These are phyloP conservation scores for Lactifluus piperatus DNA, from an alignment of 768 basidiomycete genomes.

Conservation along the genomic window DNA sequence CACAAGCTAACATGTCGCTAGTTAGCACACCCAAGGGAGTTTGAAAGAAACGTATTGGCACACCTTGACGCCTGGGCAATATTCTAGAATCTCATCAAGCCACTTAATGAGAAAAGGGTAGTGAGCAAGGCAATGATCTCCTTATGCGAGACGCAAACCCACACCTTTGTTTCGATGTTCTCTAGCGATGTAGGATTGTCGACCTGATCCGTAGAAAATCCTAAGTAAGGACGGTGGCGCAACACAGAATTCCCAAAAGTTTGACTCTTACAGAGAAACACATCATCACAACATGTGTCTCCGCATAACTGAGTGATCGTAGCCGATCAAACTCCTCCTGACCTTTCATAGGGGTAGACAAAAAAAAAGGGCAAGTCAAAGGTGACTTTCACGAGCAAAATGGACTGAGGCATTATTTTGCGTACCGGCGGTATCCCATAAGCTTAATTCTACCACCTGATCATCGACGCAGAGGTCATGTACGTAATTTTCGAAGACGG, in stretches of 20 bases:
- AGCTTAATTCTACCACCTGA: slow-evolving; percentile 77
- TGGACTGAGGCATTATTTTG: not conserved
- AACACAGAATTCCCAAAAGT: not conserved
- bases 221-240: slow-evolving; percentile 13
- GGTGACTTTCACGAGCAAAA: not conserved
- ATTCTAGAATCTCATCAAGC: slow-evolving; percentile 87
- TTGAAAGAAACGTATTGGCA: slow-evolving; percentile 20
- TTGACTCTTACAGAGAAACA: slow-evolving; percentile 74
- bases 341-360: slow-evolving; percentile 46
- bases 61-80: slow-evolving; percentile 94
- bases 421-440: slow-evolving; percentile 97
- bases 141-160: slow-evolving; percentile 1
- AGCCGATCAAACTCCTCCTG: slow-evolving; percentile 95
- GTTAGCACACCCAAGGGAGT: not conserved
- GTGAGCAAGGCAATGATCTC: not conserved
- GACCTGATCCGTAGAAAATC: slow-evolving; percentile 38
- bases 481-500: slow-evolving; percentile 97
- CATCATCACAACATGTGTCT: slow-evolving; percentile 93
- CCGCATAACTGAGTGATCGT: slow-evolving; percentile 90
- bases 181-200: slow-evolving; percentile 94
- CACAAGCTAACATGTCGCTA: slow-evolving; percentile 46
- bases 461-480: slow-evolving; percentile 85
- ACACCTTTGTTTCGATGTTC: slow-evolving; percentile 88
- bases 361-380: slow-evolving; percentile 22
- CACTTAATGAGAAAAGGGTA: slow-evolving; percentile 44